A percentile compares a stretch with the other conserved stretches of the same genome.
phyloP scores from a whole-genome alignment of 768 basidiomycete genomes.

The Boletus insuetus region DNA sequence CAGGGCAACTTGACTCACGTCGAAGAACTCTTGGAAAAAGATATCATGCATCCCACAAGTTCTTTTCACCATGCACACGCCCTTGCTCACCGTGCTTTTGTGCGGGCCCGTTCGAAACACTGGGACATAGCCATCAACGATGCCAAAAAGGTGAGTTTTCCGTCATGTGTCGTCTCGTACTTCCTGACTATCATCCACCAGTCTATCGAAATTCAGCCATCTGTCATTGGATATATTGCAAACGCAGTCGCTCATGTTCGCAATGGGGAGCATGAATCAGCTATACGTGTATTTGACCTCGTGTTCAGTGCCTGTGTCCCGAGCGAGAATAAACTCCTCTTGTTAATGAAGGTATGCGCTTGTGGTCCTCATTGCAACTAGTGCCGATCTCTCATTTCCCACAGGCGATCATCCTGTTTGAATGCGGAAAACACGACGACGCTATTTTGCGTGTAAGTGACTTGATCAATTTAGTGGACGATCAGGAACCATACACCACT shows the following conservation, averaged over 20 bases:
- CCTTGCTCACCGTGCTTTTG: constrained; percentile 2
- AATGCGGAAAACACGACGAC: background rate
- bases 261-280: background rate
- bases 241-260: background rate
- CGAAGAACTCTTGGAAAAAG: background rate
- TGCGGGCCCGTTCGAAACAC: background rate
- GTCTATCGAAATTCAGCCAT: constrained; percentile 5
- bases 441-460: too few species aligned
- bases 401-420: constrained; percentile 2
- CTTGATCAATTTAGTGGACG: too few species aligned
- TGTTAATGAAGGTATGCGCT: constrained; percentile 5
- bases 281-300: background rate
- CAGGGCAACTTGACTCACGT: background rate
- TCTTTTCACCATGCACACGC: background rate
- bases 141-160: background rate
- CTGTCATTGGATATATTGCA: constrained; percentile 11
- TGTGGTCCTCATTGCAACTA: background rate
- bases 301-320: background rate
- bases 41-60: background rate
- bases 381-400: background rate
- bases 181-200: background rate
- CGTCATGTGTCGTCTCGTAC: fast-evolving
- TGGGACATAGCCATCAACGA: constrained; percentile 1
- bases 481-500: too few species aligned
- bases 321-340: background rate